Base-by-base conservation (phyloP, 129 eudicot species). In the Flaveria sonorensis region DNA sequence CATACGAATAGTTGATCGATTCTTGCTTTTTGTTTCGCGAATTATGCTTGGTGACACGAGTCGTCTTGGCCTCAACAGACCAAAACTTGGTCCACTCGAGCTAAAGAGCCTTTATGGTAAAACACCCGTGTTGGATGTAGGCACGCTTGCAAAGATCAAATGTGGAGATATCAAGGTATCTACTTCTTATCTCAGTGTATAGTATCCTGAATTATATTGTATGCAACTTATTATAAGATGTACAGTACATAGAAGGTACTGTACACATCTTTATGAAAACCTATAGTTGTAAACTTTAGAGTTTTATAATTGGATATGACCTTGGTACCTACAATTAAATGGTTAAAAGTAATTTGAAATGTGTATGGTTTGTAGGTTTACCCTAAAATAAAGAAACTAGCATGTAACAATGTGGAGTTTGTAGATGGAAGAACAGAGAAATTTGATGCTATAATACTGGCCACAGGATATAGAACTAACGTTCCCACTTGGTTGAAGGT, bases 401-500 rank as follows among this genome's bases (percentile, higher is more conserved):
- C 74, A 28, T 62, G 76, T 68, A 64, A 82, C 77, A 50, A 65
- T 40, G 87, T 80, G 69, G 89, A 85, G 83, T 87, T 87, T 68
- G 84, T 77, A 47, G 92, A 87, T 74, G 92, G 83, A 28, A 82
- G 81, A 82, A 56, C n/a, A 50, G 87, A 82, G 79, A 65, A 80
- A 19, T 85, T 85, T 73, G 89, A 87, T 80, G 87, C 89, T 24
- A 77, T 87, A 57, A 74, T 87, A 63, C 73, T 87, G n/a, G 92
- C 89, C 11, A 87, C 89, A 16, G 92, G 92, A 30, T 87, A 79
- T 56, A 87, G 71, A 79, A 85, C 83, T 72, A 87, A 87, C 67
- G 89, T 85, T 36, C 92, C 89, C 1, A 46, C 79, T 72, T 87
- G 92, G 92, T 82, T 87, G 61, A 87, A 76, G 92, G 92, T 87